Conservation (phyloP, 1,284 basidiomycete genomes). For the Testicularia cyperi region DNA sequence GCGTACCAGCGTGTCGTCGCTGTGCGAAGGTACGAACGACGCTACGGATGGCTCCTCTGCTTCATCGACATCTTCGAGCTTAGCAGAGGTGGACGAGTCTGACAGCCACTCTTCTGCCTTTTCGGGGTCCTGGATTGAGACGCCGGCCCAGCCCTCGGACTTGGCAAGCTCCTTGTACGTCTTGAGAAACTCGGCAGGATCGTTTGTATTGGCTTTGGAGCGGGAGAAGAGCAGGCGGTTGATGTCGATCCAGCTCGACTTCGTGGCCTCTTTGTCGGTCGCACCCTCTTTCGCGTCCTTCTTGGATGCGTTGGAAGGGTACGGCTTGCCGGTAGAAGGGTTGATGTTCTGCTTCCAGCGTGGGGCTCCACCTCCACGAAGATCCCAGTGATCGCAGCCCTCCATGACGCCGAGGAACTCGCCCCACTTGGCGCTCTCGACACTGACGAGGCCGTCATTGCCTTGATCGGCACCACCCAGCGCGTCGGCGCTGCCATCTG, state of each 20-base stretch:
- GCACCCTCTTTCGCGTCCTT: constrained; percentile 4
- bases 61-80: constrained; percentile 5
- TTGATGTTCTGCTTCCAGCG: constrained; percentile 53
- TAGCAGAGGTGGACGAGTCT: neutral
- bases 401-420: constrained; percentile 79
- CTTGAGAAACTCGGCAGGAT: neutral
- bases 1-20: constrained; percentile 38
- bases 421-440: constrained; percentile 63
- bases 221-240: constrained; percentile 44
- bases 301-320: constrained; percentile 10
- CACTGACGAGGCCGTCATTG: constrained; percentile 90
- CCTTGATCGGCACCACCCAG: constrained; percentile 69
- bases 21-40: constrained; percentile 22
- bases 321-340: constrained; percentile 47
- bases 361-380: constrained; percentile 72
- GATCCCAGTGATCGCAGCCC: constrained; percentile 93
- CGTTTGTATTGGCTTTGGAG: constrained; percentile 5
- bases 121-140: constrained; percentile 25
- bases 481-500: constrained; percentile 57
- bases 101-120: constrained; percentile 3
- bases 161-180: constrained; percentile 18
- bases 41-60: constrained; percentile 16
- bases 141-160: constrained; percentile 25
- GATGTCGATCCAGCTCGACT: constrained; percentile 47
- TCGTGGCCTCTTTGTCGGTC: neutral